Base-by-base conservation (phyloP, 805 yeast species). In the Candida boleticola region DNA sequence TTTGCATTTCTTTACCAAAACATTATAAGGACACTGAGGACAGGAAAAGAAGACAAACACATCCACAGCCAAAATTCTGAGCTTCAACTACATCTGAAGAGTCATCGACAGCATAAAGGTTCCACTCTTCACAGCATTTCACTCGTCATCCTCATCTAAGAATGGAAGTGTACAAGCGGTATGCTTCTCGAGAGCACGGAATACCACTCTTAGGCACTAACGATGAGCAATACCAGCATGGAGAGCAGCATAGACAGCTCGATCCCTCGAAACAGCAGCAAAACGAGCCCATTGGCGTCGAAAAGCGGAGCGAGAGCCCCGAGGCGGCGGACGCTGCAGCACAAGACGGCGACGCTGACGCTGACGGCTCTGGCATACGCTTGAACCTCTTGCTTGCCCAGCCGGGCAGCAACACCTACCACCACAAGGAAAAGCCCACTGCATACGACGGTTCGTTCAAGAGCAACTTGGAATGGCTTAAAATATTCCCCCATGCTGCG, bases 401-500 rank as follows among this genome's bases (percentile, higher is more conserved):
- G 21, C 35, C 35, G 9, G 35, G 35, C 19, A 18, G 16, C 21
- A 11, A 7, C 16, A n/a, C 35, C 11, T 14, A 23, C 27, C 27
- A 23, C 27, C 27, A 31, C 10, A 13, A 17, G 13, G 27, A 11
- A 23, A 23, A 7, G 11, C 10, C 13, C 11, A n/a, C 35, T 5
- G 22, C 35, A 17, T 31, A 31, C 13, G 21, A 31, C 5, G 22
- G 4, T 5, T 31, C 35, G 11, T 14, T 18, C 18, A 31, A 31
- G 21, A 31, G 11, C 29, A 25, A 19, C 20, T 10, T 55, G 1
- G 61, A 62, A 31, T 77, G 83, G 83, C 43, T 53, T 2, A 45
- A 60, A 1, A 49, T 78, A 3, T 66, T 77, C 30, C 66, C 77
- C 3, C 52, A 65, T 11, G 78, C 82, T 4, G 82, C 77, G 0